Base-by-base conservation (phyloP, 2,329 filamentous ascomycete genomes). In the Arthrobotrys iridis region DNA sequence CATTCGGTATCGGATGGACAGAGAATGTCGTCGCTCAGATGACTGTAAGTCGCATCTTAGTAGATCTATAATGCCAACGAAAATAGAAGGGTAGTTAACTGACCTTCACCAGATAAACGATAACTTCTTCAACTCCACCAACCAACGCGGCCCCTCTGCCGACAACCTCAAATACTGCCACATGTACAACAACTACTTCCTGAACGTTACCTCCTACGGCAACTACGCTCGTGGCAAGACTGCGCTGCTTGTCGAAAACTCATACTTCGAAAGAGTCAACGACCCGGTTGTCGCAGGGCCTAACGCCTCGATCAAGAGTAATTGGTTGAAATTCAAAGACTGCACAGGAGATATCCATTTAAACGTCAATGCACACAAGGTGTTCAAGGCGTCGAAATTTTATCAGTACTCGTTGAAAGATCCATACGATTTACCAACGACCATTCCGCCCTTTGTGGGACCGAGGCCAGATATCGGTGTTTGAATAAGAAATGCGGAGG, bases 1-100 rank as follows among this genome's bases (percentile, higher is more conserved):
- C 77, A 6, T 78, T 79, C 15, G 78, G 78, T 28, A 79, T 79
- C 45, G 77, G 78, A 6, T 79, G 78, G 78, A 79, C 77, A 3
- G 67, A 75, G 8, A 78, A 78, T 22, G 77, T 79, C 1, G 71
- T 77, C 22, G 63, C 77, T 18, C 76, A 78, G 64, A 77, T 77
- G 52, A 79, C 78, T 1, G 65, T 70, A 45, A 70, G 65, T 24
- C 26, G 6, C 5, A 30, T n/a, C 20, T 15, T 3, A 26, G 5
- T 11, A 33, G 11, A 20, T 6, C 3, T 24, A 26, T 50, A n/a
- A n/a, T n/a, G n/a, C 13, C 15, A 30, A 11, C 7, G 26, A 52
- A 20, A 24, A 0, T 41, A 5, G 13, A 40, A 30, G 46, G 18
- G 11, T 37, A 4, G 3, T 50, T 8, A 3, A 48, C 52, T 59